These are phyloP conservation scores for Leccinum barrowsii DNA, from an alignment of 768 basidiomycete species.

Conservation along the genomic window DNA sequence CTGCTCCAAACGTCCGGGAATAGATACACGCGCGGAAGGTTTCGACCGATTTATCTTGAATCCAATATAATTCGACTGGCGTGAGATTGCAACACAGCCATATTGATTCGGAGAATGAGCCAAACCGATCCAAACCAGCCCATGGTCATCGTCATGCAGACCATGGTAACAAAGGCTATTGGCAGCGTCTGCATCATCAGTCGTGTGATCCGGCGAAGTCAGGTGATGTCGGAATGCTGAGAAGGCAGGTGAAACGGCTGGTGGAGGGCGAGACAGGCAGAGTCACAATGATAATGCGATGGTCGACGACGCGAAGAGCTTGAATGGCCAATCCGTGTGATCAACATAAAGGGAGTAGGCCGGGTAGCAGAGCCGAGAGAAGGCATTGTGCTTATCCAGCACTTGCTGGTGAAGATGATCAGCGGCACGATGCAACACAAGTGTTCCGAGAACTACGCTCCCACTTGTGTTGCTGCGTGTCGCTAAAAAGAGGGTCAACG, in stretches of 20 bases:
- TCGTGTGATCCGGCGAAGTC: not conserved
- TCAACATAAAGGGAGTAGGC: not conserved
- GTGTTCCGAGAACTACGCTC: constrained; percentile 48
- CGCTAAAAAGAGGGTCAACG: not conserved
- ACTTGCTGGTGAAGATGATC: not conserved
- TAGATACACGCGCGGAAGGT: not conserved
- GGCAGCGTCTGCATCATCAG: not conserved
- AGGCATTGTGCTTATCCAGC: not conserved
- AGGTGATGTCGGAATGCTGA: constrained; percentile 5
- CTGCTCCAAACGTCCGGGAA: not conserved
- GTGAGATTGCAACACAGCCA: not conserved
- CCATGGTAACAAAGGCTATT: not conserved
- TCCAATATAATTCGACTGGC: not conserved
- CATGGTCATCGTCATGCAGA: not conserved
- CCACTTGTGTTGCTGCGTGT: constrained; percentile 31
- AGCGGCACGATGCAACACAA: constrained; percentile 26
- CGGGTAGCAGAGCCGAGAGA: not conserved
- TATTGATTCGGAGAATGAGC: constrained; percentile 8
- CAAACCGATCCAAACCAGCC: constrained; percentile 6
- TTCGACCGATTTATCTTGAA: not conserved
- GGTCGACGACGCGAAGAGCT: not conserved
- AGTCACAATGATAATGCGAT: not conserved
- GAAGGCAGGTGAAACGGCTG: not conserved
- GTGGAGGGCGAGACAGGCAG: not conserved
- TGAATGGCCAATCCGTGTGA: not conserved